Base-by-base conservation (phyloP, 2,329 filamentous ascomycete species). In the Colletotrichum sidae region DNA sequence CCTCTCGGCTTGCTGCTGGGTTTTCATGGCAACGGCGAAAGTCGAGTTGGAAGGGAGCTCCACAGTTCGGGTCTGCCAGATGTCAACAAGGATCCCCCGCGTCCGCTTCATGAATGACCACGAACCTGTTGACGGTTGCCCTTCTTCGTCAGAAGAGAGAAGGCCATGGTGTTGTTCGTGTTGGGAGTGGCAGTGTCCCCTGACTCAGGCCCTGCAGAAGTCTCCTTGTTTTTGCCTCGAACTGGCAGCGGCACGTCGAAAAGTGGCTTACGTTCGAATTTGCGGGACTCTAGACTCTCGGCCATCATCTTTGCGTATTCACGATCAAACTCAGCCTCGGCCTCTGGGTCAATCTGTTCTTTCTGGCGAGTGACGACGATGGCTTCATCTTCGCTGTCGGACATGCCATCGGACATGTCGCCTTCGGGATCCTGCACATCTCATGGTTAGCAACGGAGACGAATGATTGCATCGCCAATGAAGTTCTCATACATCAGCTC, bases 291-390 rank as follows among this genome's bases (percentile, higher is more conserved):
- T 72, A 97, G 82, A 80, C 95, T 97, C 78, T 99, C 96, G 55
- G 94, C 88, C 95, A 99, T 98, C 88, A 99, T 92, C 78, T 97
- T 97, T 42, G 96, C 94, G 77, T 97, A 96, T 78, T 98, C 96
- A 72, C 95, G 92, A 75, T 99, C 96, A 75, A 99, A 99, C 46
- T 99, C 96, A 7, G 95, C 96, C 74, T 99, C 96, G 45, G 91
- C 93, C 79, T 97, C 94, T 0, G 95, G 94, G 70, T 99, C 94
- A 61, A 94, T 86, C 71, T 95, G 88, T 75, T 97, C 93, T 76
- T 97, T 92, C 73, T 95, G 91, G 66, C 94, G 90, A 49, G 93
- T 96, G 52, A 99, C 95, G 47, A 97, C 87, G 70, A 98, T 97
- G 33, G 92, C 89, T 75, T 98, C 94, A 69, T 97, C 94, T 66